Percentiles rank a stretch among this genome's conserved stretches.
Conservation (phyloP, 23 red algal species). For the Gracilariopsis chorda region DNA sequence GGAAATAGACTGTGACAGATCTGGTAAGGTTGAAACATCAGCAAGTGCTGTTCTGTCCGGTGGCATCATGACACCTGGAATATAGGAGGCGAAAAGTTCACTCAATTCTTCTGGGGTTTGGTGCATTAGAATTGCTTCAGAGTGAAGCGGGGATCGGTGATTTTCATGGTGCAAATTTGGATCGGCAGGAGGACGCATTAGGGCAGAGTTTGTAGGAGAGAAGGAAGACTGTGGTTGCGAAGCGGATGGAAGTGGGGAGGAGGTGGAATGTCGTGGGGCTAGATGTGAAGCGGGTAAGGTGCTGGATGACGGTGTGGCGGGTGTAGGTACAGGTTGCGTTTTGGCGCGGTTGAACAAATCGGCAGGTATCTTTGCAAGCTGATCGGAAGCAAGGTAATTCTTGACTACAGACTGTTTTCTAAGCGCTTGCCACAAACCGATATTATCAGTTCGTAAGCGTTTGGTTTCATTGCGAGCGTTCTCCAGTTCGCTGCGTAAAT, state of each 20-base stretch:
- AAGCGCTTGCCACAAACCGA: constrained; percentile 61
- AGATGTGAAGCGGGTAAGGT: background rate
- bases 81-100: constrained; percentile 52
- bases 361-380: constrained; percentile 55
- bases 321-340: background rate
- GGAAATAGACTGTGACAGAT: background rate
- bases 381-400: constrained; percentile 37
- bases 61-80: constrained; percentile 1
- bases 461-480: constrained; percentile 59
- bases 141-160: background rate
- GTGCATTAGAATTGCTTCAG: constrained; percentile 32
- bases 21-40: background rate
- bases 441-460: constrained; percentile 63
- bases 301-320: background rate
- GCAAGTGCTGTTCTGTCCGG: background rate
- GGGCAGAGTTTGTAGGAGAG: background rate
- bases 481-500: constrained; percentile 68
- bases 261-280: background rate
- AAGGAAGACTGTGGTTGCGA: background rate
- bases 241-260: background rate
- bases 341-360: constrained; percentile 36
- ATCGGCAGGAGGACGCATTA: background rate
- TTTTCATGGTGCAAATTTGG: background rate
- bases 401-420: constrained; percentile 24
- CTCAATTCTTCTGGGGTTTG: constrained; percentile 36